phyloP scores from a whole-genome alignment of 2,329 filamentous ascomycete species.

The Phialocephala subalpina region DNA sequence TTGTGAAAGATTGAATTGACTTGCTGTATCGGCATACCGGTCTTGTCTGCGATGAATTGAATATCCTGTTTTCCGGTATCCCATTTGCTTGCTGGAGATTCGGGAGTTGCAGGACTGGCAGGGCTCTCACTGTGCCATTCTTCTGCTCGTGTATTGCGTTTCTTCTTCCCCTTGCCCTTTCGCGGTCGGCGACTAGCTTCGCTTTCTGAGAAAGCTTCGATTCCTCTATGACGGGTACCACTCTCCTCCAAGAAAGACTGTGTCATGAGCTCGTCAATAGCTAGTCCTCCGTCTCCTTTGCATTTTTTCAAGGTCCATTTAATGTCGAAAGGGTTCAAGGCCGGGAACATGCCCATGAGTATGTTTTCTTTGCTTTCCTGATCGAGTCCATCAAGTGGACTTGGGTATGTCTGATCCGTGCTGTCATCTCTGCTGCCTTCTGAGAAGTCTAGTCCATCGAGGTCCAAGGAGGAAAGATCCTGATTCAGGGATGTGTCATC shows the following conservation, averaged over 20 bases:
- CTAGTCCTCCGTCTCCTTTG: conserved; percentile 69
- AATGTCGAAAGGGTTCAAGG: conserved; percentile 71
- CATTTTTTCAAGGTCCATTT: conserved; percentile 72
- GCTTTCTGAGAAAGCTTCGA: conserved; percentile 81
- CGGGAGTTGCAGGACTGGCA: conserved; percentile 13
- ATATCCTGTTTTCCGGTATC: conserved; percentile 62
- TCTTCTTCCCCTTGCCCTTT: conserved; percentile 52
- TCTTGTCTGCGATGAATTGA: conserved; percentile 64
- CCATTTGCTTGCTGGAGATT: conserved; percentile 60
- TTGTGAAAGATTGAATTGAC: conserved; percentile 68
- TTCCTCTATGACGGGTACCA: conserved; percentile 70
- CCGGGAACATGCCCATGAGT: conserved; percentile 76
- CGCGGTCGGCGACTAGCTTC: conserved; percentile 45
- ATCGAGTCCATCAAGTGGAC: conserved; percentile 52
- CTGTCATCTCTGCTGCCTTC: conserved; percentile 57
- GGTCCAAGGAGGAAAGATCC: conserved; percentile 34
- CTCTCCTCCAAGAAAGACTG: conserved; percentile 78
- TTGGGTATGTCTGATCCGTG: conserved; percentile 26
- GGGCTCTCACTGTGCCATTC: conserved; percentile 36
- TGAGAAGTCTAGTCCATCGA: conserved; percentile 36
- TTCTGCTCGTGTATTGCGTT: conserved; percentile 36
- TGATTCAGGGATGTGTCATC: conserved; percentile 42
- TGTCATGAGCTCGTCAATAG: conserved; percentile 84
- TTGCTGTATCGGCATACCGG: conserved; percentile 53
- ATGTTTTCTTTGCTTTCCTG: conserved; percentile 68